phyloP scores from a whole-genome alignment of 257 asterid genomes.

The Penstemon davidsonii region DNA sequence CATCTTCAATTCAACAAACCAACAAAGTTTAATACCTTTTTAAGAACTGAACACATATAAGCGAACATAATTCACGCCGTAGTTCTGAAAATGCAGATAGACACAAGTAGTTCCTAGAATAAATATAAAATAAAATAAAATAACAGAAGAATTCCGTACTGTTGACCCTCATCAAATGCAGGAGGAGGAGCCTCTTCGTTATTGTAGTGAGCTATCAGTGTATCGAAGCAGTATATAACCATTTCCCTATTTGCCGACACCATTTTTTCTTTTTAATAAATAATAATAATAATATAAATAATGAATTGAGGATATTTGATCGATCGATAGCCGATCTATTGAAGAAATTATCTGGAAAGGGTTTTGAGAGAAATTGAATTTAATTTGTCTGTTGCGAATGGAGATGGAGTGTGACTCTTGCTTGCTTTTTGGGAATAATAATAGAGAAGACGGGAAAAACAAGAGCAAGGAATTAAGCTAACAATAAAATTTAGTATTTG shows the following conservation, averaged over 20 bases:
- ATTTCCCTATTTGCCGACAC: constrained; percentile 95
- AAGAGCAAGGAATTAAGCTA: too few species aligned
- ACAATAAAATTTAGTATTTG: too few species aligned
- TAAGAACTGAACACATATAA: too few species aligned
- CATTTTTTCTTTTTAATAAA: constrained; percentile 36
- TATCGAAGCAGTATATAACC: constrained; percentile 94
- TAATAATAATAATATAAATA: neutral
- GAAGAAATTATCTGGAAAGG: too few species aligned
- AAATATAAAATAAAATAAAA: neutral
- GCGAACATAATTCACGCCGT: too few species aligned
- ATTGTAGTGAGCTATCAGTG: constrained; percentile 90
- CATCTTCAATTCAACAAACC: too few species aligned
- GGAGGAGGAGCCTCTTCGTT: constrained; percentile 79
- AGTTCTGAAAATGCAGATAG: neutral
- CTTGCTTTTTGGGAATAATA: constrained; percentile 4
- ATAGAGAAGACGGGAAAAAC: too few species aligned
- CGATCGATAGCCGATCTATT: constrained; percentile 21
- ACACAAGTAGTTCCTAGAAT: neutral
- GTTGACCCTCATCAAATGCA: constrained; percentile 90
- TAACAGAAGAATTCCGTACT: constrained; percentile 42
- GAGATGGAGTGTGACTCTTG: constrained; percentile 35
- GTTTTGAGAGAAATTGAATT: constrained; percentile 2
- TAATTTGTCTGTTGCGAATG: constrained; percentile 12
- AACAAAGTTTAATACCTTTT: too few species aligned
- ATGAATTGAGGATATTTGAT: constrained; percentile 27